Percentiles rank a stretch among this genome's conserved stretches.
Conservation (phyloP, 2,329 filamentous ascomycete species). For the Penicillium psychrosexuale region DNA sequence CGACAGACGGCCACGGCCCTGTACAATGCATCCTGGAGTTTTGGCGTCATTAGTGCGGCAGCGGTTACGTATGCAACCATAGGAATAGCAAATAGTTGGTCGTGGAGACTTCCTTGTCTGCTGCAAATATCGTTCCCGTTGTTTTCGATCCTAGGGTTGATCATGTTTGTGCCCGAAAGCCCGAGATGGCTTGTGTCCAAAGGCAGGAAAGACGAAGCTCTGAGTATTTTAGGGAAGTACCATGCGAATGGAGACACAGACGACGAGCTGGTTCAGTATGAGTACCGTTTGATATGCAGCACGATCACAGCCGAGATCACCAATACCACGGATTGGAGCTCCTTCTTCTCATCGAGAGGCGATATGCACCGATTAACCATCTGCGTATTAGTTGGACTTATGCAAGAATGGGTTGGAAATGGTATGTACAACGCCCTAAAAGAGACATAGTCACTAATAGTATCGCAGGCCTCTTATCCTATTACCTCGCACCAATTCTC, state of each 20-base stretch:
- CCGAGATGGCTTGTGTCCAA: slow-evolving; percentile 62
- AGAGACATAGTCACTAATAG: not conserved
- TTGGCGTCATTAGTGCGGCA: slow-evolving; percentile 15
- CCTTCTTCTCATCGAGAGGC: slow-evolving; percentile 18
- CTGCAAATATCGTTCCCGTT: slow-evolving; percentile 47
- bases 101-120: slow-evolving; percentile 59
- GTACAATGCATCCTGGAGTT: slow-evolving; percentile 25
- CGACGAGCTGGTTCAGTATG: slow-evolving; percentile 21
- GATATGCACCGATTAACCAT: slow-evolving; percentile 17
- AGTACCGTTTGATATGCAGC: slow-evolving; percentile 21
- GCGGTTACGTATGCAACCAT: slow-evolving; percentile 14
- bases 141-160: slow-evolving; percentile 47
- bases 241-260: slow-evolving; percentile 52
- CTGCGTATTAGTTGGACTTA: slow-evolving; percentile 19
- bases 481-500: slow-evolving; percentile 40
- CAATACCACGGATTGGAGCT: slow-evolving; percentile 12
- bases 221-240: slow-evolving; percentile 55
- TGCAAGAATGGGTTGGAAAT: slow-evolving; percentile 24
- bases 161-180: slow-evolving; percentile 59
- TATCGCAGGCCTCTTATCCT: slow-evolving; percentile 26
- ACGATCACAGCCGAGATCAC: slow-evolving; percentile 16
- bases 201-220: slow-evolving; percentile 55
- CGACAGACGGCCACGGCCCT: slow-evolving; percentile 26
- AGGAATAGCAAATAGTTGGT: slow-evolving; percentile 18
- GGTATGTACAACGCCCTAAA: slow-evolving; percentile 3